Evolutionary conservation across 23 red algal genomes (phyloP).

Genomic region (Cyanidiococcus yangmingshanensis): DNA sequence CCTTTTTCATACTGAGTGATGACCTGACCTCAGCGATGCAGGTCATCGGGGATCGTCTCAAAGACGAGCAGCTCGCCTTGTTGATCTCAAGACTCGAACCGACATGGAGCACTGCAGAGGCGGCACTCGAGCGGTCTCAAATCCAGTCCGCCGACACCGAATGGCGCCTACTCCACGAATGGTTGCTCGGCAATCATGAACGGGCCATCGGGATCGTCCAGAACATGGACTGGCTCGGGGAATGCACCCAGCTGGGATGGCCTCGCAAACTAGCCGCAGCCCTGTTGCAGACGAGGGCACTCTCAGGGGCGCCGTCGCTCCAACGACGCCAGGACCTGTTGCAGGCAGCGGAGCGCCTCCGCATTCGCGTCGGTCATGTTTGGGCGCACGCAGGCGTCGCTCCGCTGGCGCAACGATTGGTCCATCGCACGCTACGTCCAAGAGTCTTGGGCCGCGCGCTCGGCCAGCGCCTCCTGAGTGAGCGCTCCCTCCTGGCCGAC

Average conservation of each 20-base stretch:
- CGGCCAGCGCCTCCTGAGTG: not conserved
- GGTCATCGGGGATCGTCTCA: slow-evolving; percentile 2
- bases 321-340: not conserved
- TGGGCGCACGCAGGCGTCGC: not conserved
- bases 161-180: not conserved
- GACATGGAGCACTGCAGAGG: not conserved
- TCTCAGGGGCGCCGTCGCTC: not conserved
- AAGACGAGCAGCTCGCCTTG: not conserved
- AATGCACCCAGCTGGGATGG: not conserved
- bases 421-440: not conserved
- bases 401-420: not conserved
- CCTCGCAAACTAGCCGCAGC: not conserved
- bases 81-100: slow-evolving; percentile 4
- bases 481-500: too few relatives aligned
- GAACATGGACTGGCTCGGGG: not conserved
- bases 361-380: not conserved
- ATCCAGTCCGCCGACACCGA: not conserved
- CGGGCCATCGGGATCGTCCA: not conserved
- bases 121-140: not conserved
- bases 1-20: not conserved
- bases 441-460: not conserved
- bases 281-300: not conserved
- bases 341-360: not conserved
- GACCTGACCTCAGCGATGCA: not conserved
- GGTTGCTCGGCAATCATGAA: not conserved